Evolutionary conservation across 139 green algal genomes (phyloP), one percentile per base, ranked within the genome.

Genomic region (Monoraphidium neglectum): DNA sequence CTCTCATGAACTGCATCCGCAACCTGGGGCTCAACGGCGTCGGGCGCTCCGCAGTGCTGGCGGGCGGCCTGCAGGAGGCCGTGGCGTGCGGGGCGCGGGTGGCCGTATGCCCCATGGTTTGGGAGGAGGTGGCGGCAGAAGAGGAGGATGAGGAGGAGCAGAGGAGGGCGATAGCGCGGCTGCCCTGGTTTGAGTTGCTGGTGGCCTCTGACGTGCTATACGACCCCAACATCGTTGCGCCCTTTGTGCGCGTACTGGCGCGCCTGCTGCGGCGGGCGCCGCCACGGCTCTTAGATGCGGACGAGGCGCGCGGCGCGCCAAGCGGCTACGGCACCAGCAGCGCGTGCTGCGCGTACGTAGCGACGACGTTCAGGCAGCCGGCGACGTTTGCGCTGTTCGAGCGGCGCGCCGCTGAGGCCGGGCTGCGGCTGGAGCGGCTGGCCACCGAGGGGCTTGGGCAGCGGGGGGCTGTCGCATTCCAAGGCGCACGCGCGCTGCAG

Each of bases 171-270:
- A 43, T 43, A 66, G n/a, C 36, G 76, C 26, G 32, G 18, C 12
- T 13, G 30, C 26, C 37, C 18, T 28, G 36, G 38, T 66, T 28
- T 23, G 86, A 91, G 4, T 36, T 84, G 0, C 67, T 92, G 46
- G 35, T 94, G 4, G 90, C 79, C 0, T 87, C 84, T 18, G 90
- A 95, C 61, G 43, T 95, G 35, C 65, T 92, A 15, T 95, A 95
- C 35, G 90, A 95, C 69, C 87, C 89, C 4, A 46, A 33, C 63
- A 36, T 77, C 33, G 65, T 79, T 21, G 71, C 78, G 15, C 49
- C 33, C 13, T 33, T 83, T 21, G 71, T 79, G 15, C 32, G 30
- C 0, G 26, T 79, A 12, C 40, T 83, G 64, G 3, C 46, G 30
- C 51, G 38, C 4, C 54, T 79, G 32, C 46, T 77, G 40, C 35